Evolutionary conservation across 2,329 filamentous ascomycete genomes (phyloP).

Genomic region (Pyrenochaeta sp.): DNA sequence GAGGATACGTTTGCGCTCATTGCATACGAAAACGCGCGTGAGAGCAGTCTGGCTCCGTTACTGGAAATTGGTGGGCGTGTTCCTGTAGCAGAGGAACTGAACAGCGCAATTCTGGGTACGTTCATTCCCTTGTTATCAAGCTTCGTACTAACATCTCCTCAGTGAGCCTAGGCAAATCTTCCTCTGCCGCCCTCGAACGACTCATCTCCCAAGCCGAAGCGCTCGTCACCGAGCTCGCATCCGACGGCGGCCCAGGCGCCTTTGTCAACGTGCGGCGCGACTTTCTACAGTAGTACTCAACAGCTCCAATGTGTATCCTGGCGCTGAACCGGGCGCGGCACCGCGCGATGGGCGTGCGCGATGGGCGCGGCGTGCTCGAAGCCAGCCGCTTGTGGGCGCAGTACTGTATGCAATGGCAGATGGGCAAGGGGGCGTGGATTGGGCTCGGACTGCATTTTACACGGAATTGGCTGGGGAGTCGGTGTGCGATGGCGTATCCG

Average conservation of each 20-base stretch:
- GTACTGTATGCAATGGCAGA: slow-evolving; percentile 1
- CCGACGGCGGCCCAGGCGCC: slow-evolving; percentile 80
- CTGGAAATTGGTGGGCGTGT: slow-evolving; percentile 78
- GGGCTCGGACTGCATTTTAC: slow-evolving; percentile 1
- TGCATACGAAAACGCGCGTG: slow-evolving; percentile 82
- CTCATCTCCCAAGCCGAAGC: slow-evolving; percentile 87
- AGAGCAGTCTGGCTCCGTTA: slow-evolving; percentile 78
- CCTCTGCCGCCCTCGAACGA: slow-evolving; percentile 82
- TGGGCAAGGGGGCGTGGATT: slow-evolving; percentile 4
- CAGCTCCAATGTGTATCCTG: not conserved
- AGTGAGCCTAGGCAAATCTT: slow-evolving; percentile 92
- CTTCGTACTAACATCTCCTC: slow-evolving; percentile 32
- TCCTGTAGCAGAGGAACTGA: slow-evolving; percentile 88
- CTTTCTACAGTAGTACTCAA: slow-evolving; percentile 36
- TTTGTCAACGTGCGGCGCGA: slow-evolving; percentile 72
- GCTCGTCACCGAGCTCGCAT: slow-evolving; percentile 80
- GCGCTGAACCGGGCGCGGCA: not conserved
- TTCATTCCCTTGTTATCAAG: slow-evolving; percentile 1
- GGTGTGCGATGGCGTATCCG: slow-evolving; percentile 1
- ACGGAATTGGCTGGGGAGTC: slow-evolving; percentile 1
- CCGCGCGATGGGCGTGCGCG: too few relatives aligned
- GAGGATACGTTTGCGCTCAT: slow-evolving; percentile 87
- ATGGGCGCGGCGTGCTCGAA: too few relatives aligned
- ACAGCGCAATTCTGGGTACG: slow-evolving; percentile 86
- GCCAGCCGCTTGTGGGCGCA: not conserved